These are phyloP conservation scores for Saccharomyces hybrid DNA, from an alignment of 1,139 yeast species.

Conservation along the genomic window DNA sequence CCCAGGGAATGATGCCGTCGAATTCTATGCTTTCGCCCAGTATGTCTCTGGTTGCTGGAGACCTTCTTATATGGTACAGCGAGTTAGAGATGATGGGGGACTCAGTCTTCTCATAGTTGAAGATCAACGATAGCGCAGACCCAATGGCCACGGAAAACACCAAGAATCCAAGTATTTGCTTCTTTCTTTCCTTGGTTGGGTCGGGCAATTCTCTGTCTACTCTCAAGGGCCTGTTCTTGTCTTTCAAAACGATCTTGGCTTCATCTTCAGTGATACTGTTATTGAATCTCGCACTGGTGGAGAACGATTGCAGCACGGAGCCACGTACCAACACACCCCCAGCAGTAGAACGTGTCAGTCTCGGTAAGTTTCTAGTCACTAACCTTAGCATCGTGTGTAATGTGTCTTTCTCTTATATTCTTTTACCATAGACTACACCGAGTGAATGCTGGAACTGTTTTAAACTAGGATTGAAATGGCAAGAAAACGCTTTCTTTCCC, in stretches of 20 bases:
- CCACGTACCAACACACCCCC: slow-evolving; percentile 1
- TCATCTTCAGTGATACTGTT: slow-evolving; percentile 8
- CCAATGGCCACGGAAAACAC: slow-evolving; percentile 60
- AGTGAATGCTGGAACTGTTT: not conserved
- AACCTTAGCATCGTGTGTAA: not conserved
- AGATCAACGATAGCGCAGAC: slow-evolving; percentile 58
- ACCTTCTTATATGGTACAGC: slow-evolving; percentile 73
- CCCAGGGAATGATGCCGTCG: slow-evolving; percentile 75
- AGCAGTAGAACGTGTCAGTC: not conserved
- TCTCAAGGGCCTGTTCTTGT: slow-evolving; percentile 41
- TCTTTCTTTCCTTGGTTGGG: slow-evolving; percentile 47
- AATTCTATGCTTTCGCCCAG: slow-evolving; percentile 75
- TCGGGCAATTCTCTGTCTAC: slow-evolving; percentile 67
- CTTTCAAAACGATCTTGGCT: slow-evolving; percentile 16
- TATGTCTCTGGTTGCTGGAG: slow-evolving; percentile 52
- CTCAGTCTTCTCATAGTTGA: slow-evolving; percentile 85
- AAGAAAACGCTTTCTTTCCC: not conserved
- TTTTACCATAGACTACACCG: not conserved
- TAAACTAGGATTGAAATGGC: not conserved
- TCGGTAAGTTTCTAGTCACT: not conserved
- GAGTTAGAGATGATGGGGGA: slow-evolving; percentile 88
- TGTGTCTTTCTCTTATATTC: not conserved
- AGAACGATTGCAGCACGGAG: slow-evolving; percentile 3
- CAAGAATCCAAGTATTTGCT: slow-evolving; percentile 46
- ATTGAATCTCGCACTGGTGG: slow-evolving; percentile 5